Evolutionary conservation across 768 basidiomycete species (phyloP).

Genomic region (Amanita pseudoporphyria): DNA sequence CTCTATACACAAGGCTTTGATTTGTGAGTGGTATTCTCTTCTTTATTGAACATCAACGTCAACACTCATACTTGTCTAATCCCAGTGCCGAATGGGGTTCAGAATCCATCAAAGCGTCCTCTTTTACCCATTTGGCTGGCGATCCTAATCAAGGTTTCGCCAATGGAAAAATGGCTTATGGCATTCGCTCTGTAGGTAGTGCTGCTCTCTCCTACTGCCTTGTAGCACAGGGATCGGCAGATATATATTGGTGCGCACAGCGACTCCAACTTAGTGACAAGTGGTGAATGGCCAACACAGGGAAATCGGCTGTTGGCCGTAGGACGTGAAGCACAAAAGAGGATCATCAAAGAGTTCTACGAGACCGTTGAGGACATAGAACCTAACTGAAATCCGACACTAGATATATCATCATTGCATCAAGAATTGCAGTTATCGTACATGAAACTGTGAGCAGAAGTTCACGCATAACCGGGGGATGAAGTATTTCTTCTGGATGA

Average conservation of each 20-base stretch:
- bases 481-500: no score
- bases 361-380: conserved; percentile 67
- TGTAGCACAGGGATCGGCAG: conserved; percentile 84
- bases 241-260: conserved; percentile 69
- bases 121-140: conserved; percentile 70
- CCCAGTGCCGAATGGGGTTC: conserved; percentile 81
- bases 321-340: conserved; percentile 77
- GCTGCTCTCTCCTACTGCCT: conserved; percentile 75
- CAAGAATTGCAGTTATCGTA: neutral
- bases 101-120: conserved; percentile 54
- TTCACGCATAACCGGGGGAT: no score
- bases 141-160: conserved; percentile 50
- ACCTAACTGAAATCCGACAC: conserved; percentile 29
- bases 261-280: conserved; percentile 2
- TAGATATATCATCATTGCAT: neutral
- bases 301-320: conserved; percentile 78
- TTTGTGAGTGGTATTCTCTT: conserved; percentile 35
- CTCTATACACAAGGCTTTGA: conserved; percentile 61
- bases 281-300: conserved; percentile 22
- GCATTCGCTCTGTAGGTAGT: conserved; percentile 74
- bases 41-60: no score
- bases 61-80: neutral
- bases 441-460: no score
- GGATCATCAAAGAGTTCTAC: conserved; percentile 82
- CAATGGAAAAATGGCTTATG: conserved; percentile 79